Percentiles rank a stretch among this genome's conserved stretches.
These are phyloP conservation scores for Candida corydali DNA, from an alignment of 805 yeast genomes.

Conservation along the genomic window DNA sequence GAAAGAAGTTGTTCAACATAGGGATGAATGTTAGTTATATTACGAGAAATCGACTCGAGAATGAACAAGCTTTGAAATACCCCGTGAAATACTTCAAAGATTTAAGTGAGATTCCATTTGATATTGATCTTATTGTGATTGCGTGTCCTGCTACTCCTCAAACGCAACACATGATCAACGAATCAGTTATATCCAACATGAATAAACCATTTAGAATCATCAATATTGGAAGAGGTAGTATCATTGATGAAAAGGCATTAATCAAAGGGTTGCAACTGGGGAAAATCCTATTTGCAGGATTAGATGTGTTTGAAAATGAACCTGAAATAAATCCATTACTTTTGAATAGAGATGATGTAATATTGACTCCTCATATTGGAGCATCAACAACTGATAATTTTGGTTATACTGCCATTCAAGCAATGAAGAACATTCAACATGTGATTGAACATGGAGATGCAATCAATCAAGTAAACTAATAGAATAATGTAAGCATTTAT, in stretches of 20 bases:
- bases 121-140: slow-evolving; percentile 58
- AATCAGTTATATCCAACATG: slow-evolving; percentile 41
- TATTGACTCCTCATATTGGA: slow-evolving; percentile 69
- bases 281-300: slow-evolving; percentile 59
- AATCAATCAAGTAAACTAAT: slow-evolving; percentile 27
- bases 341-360: slow-evolving; percentile 55
- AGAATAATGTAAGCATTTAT: too few relatives aligned
- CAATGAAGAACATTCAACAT: slow-evolving; percentile 52
- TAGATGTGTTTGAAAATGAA: slow-evolving; percentile 70
- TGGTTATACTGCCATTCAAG: slow-evolving; percentile 45
- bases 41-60: slow-evolving; percentile 48
- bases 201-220: slow-evolving; percentile 57
- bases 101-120: slow-evolving; percentile 25
- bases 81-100: slow-evolving; percentile 37
- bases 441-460: slow-evolving; percentile 39
- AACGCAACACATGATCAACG: slow-evolving; percentile 54
- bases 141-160: slow-evolving; percentile 63
- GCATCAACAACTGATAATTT: slow-evolving; percentile 60
- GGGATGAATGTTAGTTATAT: slow-evolving; percentile 65
- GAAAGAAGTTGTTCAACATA: slow-evolving; percentile 47
- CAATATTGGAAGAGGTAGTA: slow-evolving; percentile 72
- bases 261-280: slow-evolving; percentile 58
- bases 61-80: slow-evolving; percentile 38
- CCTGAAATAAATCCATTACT: slow-evolving; percentile 51
- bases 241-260: slow-evolving; percentile 64